Base-by-base conservation (phyloP, 257 asterid genomes). In the Salvia rosmarinus region DNA sequence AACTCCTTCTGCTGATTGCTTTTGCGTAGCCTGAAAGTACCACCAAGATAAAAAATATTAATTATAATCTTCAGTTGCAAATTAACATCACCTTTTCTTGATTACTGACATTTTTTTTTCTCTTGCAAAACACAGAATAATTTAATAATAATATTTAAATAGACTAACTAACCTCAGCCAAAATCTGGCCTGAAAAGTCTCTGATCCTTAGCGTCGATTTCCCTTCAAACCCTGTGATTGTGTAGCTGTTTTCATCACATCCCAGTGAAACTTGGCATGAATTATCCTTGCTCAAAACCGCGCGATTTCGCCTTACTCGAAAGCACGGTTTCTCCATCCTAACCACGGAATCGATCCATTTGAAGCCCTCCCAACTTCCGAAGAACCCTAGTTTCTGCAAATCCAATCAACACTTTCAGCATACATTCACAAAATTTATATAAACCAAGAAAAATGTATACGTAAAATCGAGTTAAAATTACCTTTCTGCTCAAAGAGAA, bases 361-460 rank as follows among this genome's bases (percentile, higher is more conserved):
- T 90, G 37, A 72, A 85, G 14, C 96, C 92, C 70, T 89, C 81
- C 90, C 92, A 85, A n/a, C 82, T 34, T 32, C 82, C 83, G 34
- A 82, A 79, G 14, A 86, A 14, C n/a, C 72, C 52, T 4, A 78
- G 12, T 57, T 77, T 85, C 95, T 90, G 93, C 81, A 39, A 32
- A 50, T 39, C 12, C 58, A 19, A 19, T 51, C 28, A 23, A 21
- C 17, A 0, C 9, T 20, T 46, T 0, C 12, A 32, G 11, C n/a
- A 21, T 3, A 1, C 30, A 23, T 64, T 40, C 5, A 4, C 51
- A 10, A 23, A 23, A 9, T 7, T 11, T 0, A 20, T 9, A 9
- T 14, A 5, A 39, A 21, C 9, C 12, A 6, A 30, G 5, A 30
- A 57, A 2, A 6, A 11, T 21, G 9, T 1, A 2, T 9, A 10